These are phyloP conservation scores for Entelexis paramagnoliae DNA, from an alignment of 1,139 yeast genomes.

Conservation along the genomic window DNA sequence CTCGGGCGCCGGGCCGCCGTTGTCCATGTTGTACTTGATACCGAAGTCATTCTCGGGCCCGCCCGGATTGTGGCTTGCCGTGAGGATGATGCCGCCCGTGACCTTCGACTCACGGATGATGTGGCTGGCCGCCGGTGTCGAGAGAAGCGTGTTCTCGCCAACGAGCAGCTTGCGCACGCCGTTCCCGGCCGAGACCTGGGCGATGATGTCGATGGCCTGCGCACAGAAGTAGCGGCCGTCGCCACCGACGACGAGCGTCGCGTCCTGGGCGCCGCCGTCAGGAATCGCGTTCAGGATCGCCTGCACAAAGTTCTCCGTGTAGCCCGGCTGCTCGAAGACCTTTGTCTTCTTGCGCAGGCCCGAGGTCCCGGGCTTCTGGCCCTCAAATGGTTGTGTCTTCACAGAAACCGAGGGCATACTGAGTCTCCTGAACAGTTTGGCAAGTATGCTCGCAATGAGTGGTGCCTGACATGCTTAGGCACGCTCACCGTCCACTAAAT, in stretches of 20 bases:
- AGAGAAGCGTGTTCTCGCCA: conserved; percentile 78
- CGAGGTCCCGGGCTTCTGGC: conserved; percentile 97
- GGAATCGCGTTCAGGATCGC: conserved; percentile 80
- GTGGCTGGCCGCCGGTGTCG: conserved; percentile 95
- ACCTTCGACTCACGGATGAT: conserved; percentile 63
- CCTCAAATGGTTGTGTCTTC: conserved; percentile 64
- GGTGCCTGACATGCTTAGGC: neutral
- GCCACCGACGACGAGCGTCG: conserved; percentile 87
- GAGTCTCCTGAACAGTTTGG: neutral
- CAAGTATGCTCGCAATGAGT: neutral
- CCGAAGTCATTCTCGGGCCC: conserved; percentile 91
- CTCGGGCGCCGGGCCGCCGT: conserved; percentile 99
- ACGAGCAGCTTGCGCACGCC: conserved; percentile 76
- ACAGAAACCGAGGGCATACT: conserved; percentile 15
- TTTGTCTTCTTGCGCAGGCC: conserved; percentile 87
- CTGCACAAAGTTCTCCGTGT: conserved; percentile 91
- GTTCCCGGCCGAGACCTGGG: conserved; percentile 79
- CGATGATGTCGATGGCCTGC: conserved; percentile 68
- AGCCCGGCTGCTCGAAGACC: conserved; percentile 69
- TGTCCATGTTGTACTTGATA: conserved; percentile 85
- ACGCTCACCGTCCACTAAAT: neutral
- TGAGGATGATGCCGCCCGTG: conserved; percentile 91
- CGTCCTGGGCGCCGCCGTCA: conserved; percentile 56
- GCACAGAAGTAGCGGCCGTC: conserved; percentile 92
- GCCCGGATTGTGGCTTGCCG: conserved; percentile 99